Evolutionary conservation across 768 basidiomycete genomes (phyloP), one percentile per base, ranked within the genome.

Genomic region (Sporobolomyces phaffii): DNA sequence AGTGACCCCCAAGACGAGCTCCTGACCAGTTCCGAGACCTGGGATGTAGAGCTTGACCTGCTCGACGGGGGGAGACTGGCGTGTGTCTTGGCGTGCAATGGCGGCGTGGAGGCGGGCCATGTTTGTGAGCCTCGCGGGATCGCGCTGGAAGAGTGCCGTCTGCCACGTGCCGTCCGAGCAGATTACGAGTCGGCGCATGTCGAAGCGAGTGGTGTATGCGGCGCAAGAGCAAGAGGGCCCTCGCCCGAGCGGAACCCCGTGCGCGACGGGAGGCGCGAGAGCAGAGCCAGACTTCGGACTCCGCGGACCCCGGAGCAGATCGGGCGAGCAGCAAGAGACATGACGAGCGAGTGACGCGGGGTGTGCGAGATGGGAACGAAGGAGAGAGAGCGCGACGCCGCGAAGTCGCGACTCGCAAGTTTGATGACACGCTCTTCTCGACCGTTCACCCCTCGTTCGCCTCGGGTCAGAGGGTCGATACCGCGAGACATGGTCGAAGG

Each of bases 11-110:
- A 31, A 4, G 15, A 36, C 2, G 3, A 60, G 1, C 14, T 51
- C 54, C 20, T 61, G 24, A 1, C 65, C 65, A 18, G 60, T 67
- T 0, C 65, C 65, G 1, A 43, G 22, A 5, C 65, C 65, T 14
- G 53, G 20, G 5, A 62, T 8, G 33, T 67, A 67, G 10, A 57
- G 40, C 54, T 67, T 67, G 47, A 67, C 14, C 29, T 67, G 65
- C 22, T 40, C 26, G 53, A 62, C 26, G 1, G 65, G 52, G 2
- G 43, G 26, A 8, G n/a, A 8, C 1, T 3, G 8, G 8, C 59
- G 51, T 6, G 13, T 26, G 18, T 66, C 65, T 18, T 33, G 45
- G 17, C 38, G 3, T 20, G n/a, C 29, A 26, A 67, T 34, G 5
- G 65, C 52, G 47, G 26, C 43, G 34, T 8, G 9, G 33, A 67